Evolutionary conservation across 108 stramenopile genomes (phyloP).

Genomic region (Fragilaria radians): DNA sequence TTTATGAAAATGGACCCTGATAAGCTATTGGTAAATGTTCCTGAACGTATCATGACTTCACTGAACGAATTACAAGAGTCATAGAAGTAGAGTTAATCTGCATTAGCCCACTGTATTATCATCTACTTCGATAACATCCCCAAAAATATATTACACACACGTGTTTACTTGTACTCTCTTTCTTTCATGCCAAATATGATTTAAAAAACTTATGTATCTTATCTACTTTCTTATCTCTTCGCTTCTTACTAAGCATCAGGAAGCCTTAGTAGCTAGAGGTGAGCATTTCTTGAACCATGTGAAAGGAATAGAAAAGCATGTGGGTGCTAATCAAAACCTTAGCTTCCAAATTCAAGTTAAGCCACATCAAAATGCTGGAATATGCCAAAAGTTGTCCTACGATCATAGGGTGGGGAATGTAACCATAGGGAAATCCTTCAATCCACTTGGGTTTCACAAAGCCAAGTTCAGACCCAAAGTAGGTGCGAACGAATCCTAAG

Average conservation of each 20-base stretch:
- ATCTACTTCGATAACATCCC: too few relatives aligned
- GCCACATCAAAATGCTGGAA: constrained; percentile 23
- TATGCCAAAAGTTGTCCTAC: constrained; percentile 42
- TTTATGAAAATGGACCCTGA: constrained; percentile 55
- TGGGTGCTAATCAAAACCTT: constrained; percentile 24
- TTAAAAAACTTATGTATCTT: too few relatives aligned
- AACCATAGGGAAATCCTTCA: constrained; percentile 42
- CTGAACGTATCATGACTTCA: too few relatives aligned
- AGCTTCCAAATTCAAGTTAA: constrained; percentile 17
- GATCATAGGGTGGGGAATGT: constrained; percentile 58
- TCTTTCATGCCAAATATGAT: too few relatives aligned
- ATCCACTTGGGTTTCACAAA: constrained; percentile 50
- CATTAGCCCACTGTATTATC: too few relatives aligned
- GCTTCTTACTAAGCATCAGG: too few relatives aligned
- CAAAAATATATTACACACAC: too few relatives aligned
- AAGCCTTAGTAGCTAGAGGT: constrained; percentile 44
- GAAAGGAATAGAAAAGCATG: constrained; percentile 36
- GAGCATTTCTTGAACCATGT: constrained; percentile 57
- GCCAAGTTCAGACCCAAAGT: constrained; percentile 49
- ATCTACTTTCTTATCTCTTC: too few relatives aligned
- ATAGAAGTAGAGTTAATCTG: too few relatives aligned
- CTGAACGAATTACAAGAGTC: too few relatives aligned
- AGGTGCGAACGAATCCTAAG: constrained; percentile 53
- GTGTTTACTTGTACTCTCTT: too few relatives aligned
- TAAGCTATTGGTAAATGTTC: constrained; percentile 53